Conservation (phyloP, 2,329 filamentous ascomycete species). For the Mycocentrospora acerina region DNA sequence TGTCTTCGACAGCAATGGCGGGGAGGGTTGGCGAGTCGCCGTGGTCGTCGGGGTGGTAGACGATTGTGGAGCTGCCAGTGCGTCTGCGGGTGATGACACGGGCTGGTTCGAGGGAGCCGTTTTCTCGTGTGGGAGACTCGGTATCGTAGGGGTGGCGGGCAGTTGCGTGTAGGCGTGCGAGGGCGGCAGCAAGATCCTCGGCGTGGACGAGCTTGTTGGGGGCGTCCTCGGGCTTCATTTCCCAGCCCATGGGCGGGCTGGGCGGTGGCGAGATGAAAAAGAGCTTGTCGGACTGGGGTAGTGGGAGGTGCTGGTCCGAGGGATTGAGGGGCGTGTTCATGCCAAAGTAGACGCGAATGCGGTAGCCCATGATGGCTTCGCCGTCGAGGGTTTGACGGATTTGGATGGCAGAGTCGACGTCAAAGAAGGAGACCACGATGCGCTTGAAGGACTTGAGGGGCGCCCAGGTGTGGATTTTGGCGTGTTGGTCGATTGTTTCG, state of each 20-base stretch:
- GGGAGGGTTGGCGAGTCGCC: constrained; percentile 61
- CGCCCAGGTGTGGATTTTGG: constrained; percentile 73
- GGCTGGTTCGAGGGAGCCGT: constrained; percentile 22
- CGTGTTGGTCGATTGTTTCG: constrained; percentile 68
- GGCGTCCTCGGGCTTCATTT: constrained; percentile 62
- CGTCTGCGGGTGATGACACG: constrained; percentile 32
- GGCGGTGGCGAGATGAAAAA: constrained; percentile 69
- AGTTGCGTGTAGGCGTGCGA: constrained; percentile 57
- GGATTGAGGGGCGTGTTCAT: constrained; percentile 42
- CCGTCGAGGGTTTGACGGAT: constrained; percentile 75
- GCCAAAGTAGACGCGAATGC: constrained; percentile 44
- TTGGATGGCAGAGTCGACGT: constrained; percentile 66
- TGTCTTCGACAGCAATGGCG: constrained; percentile 66
- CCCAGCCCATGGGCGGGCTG: constrained; percentile 65
- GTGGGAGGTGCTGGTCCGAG: constrained; percentile 41
- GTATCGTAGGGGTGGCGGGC: constrained; percentile 19
- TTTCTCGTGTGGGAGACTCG: constrained; percentile 25
- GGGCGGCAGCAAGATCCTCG: constrained; percentile 59
- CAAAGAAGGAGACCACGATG: constrained; percentile 77
- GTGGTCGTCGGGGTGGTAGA: constrained; percentile 64
- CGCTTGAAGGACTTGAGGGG: constrained; percentile 81
- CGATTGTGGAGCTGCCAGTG: constrained; percentile 59
- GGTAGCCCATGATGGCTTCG: constrained; percentile 68
- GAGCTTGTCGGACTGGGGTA: constrained; percentile 60
- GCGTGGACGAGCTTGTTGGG: constrained; percentile 68